Conservation (phyloP, 2,329 filamentous ascomycete species). For the Aspergillus novofumigatus region DNA sequence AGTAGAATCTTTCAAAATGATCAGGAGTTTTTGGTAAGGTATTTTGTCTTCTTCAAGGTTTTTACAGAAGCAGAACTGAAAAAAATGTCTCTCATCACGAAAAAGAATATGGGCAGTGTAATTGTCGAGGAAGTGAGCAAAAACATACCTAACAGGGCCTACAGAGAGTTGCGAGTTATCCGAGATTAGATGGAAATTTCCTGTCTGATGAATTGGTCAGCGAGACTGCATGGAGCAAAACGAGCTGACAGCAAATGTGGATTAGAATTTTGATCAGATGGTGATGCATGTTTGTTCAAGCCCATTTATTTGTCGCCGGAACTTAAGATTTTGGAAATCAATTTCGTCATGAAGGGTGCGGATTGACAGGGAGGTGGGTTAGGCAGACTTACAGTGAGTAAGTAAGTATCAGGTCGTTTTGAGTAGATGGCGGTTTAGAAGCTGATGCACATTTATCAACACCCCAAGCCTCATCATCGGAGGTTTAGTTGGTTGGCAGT, state of each 20-base stretch:
- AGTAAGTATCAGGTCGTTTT: conserved; percentile 11
- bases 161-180: neutral
- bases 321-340: conserved; percentile 44
- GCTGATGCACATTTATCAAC: neutral
- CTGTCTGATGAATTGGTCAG: conserved; percentile 8
- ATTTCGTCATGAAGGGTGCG: conserved; percentile 45
- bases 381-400: conserved; percentile 24
- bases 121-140: neutral
- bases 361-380: neutral
- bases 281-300: conserved; percentile 60
- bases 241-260: neutral
- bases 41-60: conserved; percentile 54
- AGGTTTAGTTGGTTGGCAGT: conserved; percentile 7
- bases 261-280: conserved; percentile 45
- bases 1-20: conserved; percentile 11
- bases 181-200: neutral
- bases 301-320: conserved; percentile 53
- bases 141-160: conserved; percentile 13
- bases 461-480: conserved; percentile 16
- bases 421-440: neutral
- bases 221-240: conserved; percentile 2
- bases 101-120: conserved; percentile 12
- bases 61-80: conserved; percentile 63
- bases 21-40: conserved; percentile 57
- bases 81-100: conserved; percentile 49